Base-by-base conservation (phyloP, 177 flowering plant species). In the Vitis hybrid region DNA sequence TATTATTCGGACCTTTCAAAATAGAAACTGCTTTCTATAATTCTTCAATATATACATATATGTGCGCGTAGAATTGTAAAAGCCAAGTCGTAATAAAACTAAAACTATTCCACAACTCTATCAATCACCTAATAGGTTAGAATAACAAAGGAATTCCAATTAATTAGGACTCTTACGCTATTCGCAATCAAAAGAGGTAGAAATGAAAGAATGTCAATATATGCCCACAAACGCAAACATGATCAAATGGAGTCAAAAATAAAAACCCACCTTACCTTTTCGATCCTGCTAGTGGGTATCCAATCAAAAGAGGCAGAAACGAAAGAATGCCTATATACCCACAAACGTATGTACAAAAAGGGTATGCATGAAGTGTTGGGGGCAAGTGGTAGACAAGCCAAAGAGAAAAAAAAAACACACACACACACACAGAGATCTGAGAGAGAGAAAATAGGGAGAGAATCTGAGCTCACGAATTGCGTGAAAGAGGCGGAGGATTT, bases 401-500 rank as follows among this genome's bases (percentile, higher is more conserved):
- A 24, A 50, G 16, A 11, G 11, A 56, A 54, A 6, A 55, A 4
- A 60, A 60, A 60, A 18, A 18, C 18, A 18, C 18, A 13, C 62
- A 18, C 18, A 18, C 52, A 40, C 3, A 40, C 14, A 32, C 48
- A 54, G 19, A 21, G 24, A 65, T 14, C 40, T 52, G 32, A 46
- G 32, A 58, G 24, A 21, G 30, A 46, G 55, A 50, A 27, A 60
- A 8, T 35, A 6, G 49, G 66, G 70, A 72, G 70, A 65, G 73
- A 75, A 75, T 70, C 73, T 63, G 67, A 21, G 51, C 27, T 30
- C 56, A 30, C 18, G 66, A 52, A 21, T 60, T 35, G 59, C 52
- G 60, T 65, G 14, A 35, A 52, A 52, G 46, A 35, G 21, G 35
- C 11, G 14, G 62, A 16, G 50, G 9, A 58, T 60, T 52, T 68